Evolutionary conservation across 768 basidiomycete genomes (phyloP).

Genomic region (Termitomyces sp.): DNA sequence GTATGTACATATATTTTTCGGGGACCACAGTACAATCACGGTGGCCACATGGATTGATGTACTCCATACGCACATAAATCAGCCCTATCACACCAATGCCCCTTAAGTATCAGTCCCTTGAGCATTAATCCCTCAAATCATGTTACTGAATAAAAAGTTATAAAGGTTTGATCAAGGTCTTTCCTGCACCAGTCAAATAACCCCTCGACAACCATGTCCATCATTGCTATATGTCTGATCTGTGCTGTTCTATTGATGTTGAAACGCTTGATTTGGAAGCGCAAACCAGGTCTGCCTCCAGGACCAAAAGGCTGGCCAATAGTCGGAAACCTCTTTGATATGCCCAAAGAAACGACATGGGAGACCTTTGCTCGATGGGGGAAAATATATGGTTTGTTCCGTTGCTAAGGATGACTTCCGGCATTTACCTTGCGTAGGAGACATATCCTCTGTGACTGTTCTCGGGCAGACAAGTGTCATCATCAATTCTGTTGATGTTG

Average conservation of each 20-base stretch:
- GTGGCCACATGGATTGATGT: too few relatives aligned
- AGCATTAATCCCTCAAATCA: too few relatives aligned
- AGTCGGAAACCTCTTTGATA: slow-evolving; percentile 28
- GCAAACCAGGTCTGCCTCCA: slow-evolving; percentile 20
- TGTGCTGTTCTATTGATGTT: background rate
- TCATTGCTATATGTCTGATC: background rate
- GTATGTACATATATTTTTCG: too few relatives aligned
- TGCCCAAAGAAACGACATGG: slow-evolving; percentile 22
- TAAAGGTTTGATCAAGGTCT: background rate
- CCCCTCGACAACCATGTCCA: background rate
- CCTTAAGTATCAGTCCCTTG: too few relatives aligned
- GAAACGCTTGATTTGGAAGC: background rate
- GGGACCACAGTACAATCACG: too few relatives aligned
- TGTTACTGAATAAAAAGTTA: background rate
- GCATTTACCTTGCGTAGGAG: background rate
- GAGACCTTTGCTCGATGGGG: slow-evolving; percentile 24
- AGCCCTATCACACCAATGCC: too few relatives aligned
- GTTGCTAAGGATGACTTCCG: background rate
- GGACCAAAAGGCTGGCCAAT: slow-evolving; percentile 32
- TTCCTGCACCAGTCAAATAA: background rate
- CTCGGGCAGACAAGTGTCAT: slow-evolving; percentile 42
- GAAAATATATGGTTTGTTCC: slow-evolving; percentile 22
- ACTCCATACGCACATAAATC: too few relatives aligned
- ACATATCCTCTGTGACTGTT: slow-evolving; percentile 7
- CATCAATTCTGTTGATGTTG: slow-evolving; percentile 32